phyloP scores from a whole-genome alignment of 768 basidiomycete genomes.

The Infundibulicybe gibba region DNA sequence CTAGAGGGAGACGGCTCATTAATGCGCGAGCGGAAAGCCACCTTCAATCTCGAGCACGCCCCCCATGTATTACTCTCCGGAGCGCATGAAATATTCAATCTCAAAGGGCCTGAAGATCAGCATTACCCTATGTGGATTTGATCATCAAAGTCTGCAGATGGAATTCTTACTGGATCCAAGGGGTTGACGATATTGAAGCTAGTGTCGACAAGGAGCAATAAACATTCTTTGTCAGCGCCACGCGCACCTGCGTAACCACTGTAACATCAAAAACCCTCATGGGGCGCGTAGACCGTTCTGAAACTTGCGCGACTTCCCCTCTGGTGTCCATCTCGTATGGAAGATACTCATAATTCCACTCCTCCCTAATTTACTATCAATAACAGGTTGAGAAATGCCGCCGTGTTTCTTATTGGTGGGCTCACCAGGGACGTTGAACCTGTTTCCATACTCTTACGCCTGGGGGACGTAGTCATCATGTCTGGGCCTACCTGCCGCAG shows the following conservation, averaged over 20 bases:
- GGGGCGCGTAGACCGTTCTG: slow-evolving; percentile 95
- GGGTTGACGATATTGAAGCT: too few species aligned
- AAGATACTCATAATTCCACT: not conserved
- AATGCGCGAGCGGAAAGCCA: too few species aligned
- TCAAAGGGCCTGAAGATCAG: slow-evolving; percentile 92
- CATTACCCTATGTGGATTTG: slow-evolving; percentile 83
- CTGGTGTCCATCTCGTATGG: slow-evolving; percentile 91
- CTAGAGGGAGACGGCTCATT: too few species aligned
- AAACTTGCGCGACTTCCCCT: slow-evolving; percentile 88
- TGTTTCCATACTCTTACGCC: slow-evolving; percentile 78
- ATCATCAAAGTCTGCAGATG: slow-evolving; percentile 99
- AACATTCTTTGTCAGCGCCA: too few species aligned
- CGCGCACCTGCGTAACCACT: too few species aligned
- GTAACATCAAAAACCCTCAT: too few species aligned
- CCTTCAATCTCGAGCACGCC: too few species aligned
- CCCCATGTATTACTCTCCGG: too few species aligned
- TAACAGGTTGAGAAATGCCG: slow-evolving; percentile 81
- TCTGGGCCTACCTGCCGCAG: slow-evolving; percentile 80
- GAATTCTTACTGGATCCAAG: too few species aligned
- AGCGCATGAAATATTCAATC: slow-evolving; percentile 89
- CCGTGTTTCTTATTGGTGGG: slow-evolving; percentile 88
- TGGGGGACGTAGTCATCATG: slow-evolving; percentile 93
- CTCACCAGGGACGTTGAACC: slow-evolving; percentile 75
- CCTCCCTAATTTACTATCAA: not conserved
- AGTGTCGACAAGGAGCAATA: too few species aligned